Base-by-base conservation (phyloP, 2,329 filamentous ascomycete genomes). In the Allantophomopsis lycopodina region DNA sequence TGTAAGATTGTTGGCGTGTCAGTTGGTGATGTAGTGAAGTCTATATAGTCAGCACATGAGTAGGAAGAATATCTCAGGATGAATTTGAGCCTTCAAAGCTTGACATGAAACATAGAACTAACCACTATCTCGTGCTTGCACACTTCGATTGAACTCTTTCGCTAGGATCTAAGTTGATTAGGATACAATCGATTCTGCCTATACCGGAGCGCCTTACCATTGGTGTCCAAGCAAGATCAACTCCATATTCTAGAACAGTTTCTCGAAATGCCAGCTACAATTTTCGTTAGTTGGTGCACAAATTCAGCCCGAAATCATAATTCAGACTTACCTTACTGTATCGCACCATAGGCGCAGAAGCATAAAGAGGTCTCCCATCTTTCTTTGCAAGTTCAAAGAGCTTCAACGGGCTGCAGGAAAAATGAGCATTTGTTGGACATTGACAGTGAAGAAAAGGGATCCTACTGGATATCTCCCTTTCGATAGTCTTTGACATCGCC, bases 211-310 rank as follows among this genome's bases (percentile, higher is more conserved):
- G 15, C 36, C 49, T 40, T 42, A 66, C 65, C 79, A 83, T 83
- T 34, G 79, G 79, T 2, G 78, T 82, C 71, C 79, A 83, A 47
- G 71, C 76, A 6, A 83, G 55, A 54, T 83, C 78, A 13, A 72
- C 71, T 36, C 71, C 73, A 54, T 79, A 83, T 36, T 71, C 63
- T 44, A 75, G 67, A 3, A 78, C 73, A 0, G 79, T 77, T 48
- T 81, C 71, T 36, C 79, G 71, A 52, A 84, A 83, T 35, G 79
- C 78, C 33, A 83, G 68, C 69, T 80, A 34, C 36, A 36, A 30
- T 6, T 12, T 12, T 28, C 5, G 23, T 28, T 12, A 28, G 11
- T 28, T 8, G 28, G 11, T 21, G 31, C 13, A 28, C 36, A 35
- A 21, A 21, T 8, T 21, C 10, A 4, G 28, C 3, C 18, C 20